These are phyloP conservation scores for Wickerhamomyces alni DNA, from an alignment of 805 yeast species.

Conservation along the genomic window DNA sequence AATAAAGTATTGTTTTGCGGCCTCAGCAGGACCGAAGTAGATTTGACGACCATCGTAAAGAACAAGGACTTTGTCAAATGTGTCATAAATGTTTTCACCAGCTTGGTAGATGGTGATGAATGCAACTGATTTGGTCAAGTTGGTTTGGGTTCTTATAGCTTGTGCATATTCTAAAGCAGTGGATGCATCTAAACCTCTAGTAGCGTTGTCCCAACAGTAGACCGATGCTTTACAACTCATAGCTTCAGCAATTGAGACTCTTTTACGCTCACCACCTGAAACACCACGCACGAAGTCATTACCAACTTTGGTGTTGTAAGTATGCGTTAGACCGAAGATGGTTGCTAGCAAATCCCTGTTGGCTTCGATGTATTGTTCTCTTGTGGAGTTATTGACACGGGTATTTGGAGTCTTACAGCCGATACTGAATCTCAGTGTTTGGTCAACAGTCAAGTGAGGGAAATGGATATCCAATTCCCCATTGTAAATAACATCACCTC, in stretches of 20 bases:
- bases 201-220: conserved; percentile 74
- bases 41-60: conserved; percentile 58
- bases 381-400: conserved; percentile 40
- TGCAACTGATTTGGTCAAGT: conserved; percentile 50
- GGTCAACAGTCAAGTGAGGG: conserved; percentile 69
- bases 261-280: conserved; percentile 80
- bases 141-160: conserved; percentile 56
- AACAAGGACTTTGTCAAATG: conserved; percentile 58
- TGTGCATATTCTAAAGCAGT: conserved; percentile 71
- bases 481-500: conserved; percentile 50
- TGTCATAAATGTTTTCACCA: conserved; percentile 57
- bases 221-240: conserved; percentile 55
- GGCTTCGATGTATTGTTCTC: conserved; percentile 39
- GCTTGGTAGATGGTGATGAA: conserved; percentile 69
- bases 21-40: conserved; percentile 50
- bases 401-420: conserved; percentile 60
- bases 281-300: conserved; percentile 60
- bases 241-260: conserved; percentile 82
- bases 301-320: conserved; percentile 55
- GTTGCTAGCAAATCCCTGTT: conserved; percentile 43
- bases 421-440: conserved; percentile 65
- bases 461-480: conserved; percentile 66
- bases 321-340: conserved; percentile 53
- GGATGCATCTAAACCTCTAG: conserved; percentile 80
- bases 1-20: conserved; percentile 53